A percentile compares a stretch with the other conserved stretches of the same genome.
These are phyloP conservation scores for Hypsizygus marmoreus DNA, from an alignment of 768 basidiomycete genomes.

Conservation along the genomic window DNA sequence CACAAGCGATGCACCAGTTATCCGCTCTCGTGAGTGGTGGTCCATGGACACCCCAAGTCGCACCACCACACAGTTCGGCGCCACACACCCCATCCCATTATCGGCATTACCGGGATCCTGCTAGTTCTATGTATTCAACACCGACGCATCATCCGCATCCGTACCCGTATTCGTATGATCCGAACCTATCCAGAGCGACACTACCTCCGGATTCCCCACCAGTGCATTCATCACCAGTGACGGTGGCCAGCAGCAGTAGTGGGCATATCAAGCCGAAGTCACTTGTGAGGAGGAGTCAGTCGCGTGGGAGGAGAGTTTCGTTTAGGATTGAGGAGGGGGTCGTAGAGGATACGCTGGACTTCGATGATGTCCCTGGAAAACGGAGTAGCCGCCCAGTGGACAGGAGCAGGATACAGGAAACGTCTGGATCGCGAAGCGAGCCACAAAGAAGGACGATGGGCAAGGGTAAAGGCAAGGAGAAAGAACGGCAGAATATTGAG, in stretches of 20 bases:
- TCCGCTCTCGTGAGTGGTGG: conserved; percentile 25
- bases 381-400: too few relatives aligned
- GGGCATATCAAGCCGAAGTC: conserved; percentile 32
- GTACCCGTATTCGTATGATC: conserved; percentile 43
- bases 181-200: conserved; percentile 45
- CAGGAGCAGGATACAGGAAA: too few relatives aligned
- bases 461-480: too few relatives aligned
- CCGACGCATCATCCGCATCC: conserved; percentile 40
- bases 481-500: too few relatives aligned
- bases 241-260: conserved; percentile 23
- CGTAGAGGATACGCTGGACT: conserved; percentile 16
- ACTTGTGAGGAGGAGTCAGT: conserved; percentile 49
- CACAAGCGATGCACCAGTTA: conserved; percentile 46
- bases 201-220: conserved; percentile 57
- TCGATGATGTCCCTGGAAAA: too few relatives aligned
- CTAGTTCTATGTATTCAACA: conserved; percentile 31
- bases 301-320: conserved; percentile 57
- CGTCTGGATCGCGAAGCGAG: too few relatives aligned
- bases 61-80: conserved; percentile 20
- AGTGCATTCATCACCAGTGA: conserved; percentile 38
- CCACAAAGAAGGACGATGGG: too few relatives aligned
- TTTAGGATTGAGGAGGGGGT: conserved; percentile 42
- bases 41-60: conserved; percentile 28
- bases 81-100: conserved; percentile 33
- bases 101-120: conserved; percentile 22